Percentiles rank a stretch among this genome's conserved stretches.
Conservation (phyloP, 2,329 filamentous ascomycete species). For the Neurospora sp. region DNA sequence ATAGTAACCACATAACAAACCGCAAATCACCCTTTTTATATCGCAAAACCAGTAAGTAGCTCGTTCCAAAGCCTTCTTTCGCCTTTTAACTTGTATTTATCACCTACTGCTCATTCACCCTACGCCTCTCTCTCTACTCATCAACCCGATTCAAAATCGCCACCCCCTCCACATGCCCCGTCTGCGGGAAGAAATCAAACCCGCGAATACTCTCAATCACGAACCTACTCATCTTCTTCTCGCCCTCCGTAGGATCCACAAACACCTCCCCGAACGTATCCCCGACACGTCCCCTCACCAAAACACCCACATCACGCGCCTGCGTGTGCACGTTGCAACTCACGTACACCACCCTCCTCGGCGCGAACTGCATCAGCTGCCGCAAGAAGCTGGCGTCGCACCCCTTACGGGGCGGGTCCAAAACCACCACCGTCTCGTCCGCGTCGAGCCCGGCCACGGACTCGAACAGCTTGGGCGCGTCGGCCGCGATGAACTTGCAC, state of each 20-base stretch:
- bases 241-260: constrained; percentile 16
- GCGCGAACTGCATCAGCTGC: constrained; percentile 71
- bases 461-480: constrained; percentile 75
- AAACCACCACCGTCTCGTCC: constrained; percentile 85
- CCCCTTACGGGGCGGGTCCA: constrained; percentile 94
- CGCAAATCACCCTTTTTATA: background rate
- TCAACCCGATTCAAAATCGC: constrained; percentile 52
- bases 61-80: too few relatives aligned
- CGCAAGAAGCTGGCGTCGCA: constrained; percentile 76
- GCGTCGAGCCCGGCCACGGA: constrained; percentile 57
- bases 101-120: too few relatives aligned
- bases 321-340: constrained; percentile 96
- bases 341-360: constrained; percentile 78
- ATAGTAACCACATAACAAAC: background rate
- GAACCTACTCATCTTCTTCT: constrained; percentile 45
- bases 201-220: constrained; percentile 83
- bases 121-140: constrained; percentile 8
- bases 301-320: constrained; percentile 79
- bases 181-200: constrained; percentile 97
- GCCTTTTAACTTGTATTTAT: too few relatives aligned
- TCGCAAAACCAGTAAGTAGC: too few relatives aligned
- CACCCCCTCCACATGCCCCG: constrained; percentile 59
- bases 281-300: constrained; percentile 59
- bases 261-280: constrained; percentile 19
- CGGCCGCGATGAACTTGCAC: constrained; percentile 79